Evolutionary conservation across 495 filamentous ascomycete genomes (phyloP), one percentile per base, ranked within the genome.

Genomic region (Poronia punctata): DNA sequence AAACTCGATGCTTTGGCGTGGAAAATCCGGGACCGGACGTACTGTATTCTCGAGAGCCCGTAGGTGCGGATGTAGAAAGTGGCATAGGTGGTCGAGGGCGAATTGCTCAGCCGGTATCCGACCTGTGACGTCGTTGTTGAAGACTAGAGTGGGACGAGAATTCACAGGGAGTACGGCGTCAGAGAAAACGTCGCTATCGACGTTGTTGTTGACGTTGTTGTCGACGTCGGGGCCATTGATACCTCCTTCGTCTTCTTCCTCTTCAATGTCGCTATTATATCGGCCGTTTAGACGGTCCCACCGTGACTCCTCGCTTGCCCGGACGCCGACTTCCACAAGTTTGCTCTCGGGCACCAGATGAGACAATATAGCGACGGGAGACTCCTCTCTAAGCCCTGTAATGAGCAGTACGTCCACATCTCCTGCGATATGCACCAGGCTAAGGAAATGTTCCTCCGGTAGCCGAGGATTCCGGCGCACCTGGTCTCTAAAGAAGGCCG

Each of bases 311-410:
- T 69, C 34, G 46, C 62, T 72, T 38, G 66, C 67, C 53, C 60
- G 14, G 39, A 82, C 64, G 35, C 53, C 63, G 49, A 81, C 61
- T 28, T 81, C 76, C 45, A 82, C 27, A 19, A 82, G 42, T 43
- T 61, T 71, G 45, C 62, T 77, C 12, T 67, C 56, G 44, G 78
- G 74, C 29, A 80, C 72, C 40, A 79, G 56, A 66, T 71, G 69
- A 20, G 73, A 74, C 1, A 75, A 69, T 33, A 46, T 35, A 44
- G 71, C 62, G 23, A 83, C 70, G 4, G 76, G 78, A 4, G 74
- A 71, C 50, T 75, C 62, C 43, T 82, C 78, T 66, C 75, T 79
- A 74, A 83, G 76, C 4, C 79, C 79, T 0, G 78, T 82, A 52
- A 83, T 75, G 22, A 83, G 40, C 33, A 81, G 63, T 36, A 79